Evolutionary conservation across 1,284 basidiomycete genomes (phyloP).

Genomic region (Malassezia brasiliensis): DNA sequence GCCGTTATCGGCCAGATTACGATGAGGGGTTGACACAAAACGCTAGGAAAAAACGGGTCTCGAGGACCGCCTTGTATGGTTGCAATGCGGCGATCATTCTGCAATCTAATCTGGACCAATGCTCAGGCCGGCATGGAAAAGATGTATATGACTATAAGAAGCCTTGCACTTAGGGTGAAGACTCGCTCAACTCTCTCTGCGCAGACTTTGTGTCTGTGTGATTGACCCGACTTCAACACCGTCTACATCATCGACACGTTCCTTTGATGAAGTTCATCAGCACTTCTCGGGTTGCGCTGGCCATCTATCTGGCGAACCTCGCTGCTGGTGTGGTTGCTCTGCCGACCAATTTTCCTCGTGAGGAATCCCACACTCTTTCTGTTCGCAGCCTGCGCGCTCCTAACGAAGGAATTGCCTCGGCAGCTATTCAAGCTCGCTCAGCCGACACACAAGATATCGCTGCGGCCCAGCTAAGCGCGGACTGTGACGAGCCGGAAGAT

Average conservation of each 20-base stretch:
- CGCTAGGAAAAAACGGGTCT: no score
- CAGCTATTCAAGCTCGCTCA: neutral
- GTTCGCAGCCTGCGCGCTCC: neutral
- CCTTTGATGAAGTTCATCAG: conserved; percentile 13
- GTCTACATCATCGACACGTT: neutral
- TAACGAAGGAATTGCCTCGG: neutral
- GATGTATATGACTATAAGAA: no score
- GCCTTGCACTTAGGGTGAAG: no score
- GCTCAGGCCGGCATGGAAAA: no score
- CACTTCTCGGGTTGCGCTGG: conserved; percentile 7
- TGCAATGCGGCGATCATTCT: neutral
- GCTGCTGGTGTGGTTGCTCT: neutral
- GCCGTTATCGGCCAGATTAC: neutral
- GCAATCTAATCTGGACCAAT: neutral
- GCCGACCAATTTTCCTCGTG: neutral
- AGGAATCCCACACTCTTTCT: neutral
- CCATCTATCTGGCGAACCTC: conserved; percentile 9
- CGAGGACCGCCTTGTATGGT: no score
- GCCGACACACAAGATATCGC: neutral
- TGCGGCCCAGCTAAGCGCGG: neutral
- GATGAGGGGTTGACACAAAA: neutral
- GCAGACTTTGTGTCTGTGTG: no score
- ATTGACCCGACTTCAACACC: neutral
- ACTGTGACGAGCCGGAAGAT: conserved; percentile 3
- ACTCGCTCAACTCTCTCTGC: no score